phyloP scores from a whole-genome alignment of 495 filamentous ascomycete species.

The Emericellopsis terricola region DNA sequence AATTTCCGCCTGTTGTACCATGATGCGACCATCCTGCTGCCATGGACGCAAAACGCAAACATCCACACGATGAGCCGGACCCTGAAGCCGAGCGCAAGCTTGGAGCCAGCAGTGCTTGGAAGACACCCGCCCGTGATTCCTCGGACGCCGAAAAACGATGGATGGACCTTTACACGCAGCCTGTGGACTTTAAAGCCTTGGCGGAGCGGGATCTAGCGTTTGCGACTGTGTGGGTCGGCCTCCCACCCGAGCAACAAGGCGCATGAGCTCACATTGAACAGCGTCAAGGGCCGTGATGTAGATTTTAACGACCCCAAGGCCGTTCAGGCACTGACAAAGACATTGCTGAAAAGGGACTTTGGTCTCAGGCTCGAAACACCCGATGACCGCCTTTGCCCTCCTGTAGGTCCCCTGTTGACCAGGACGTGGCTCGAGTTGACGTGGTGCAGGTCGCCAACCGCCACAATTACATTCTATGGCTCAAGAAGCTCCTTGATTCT shows the following conservation, averaged over 20 bases:
- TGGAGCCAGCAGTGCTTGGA: too few relatives aligned
- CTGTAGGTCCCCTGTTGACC: constrained; percentile 26
- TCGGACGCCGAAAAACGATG: constrained; percentile 9
- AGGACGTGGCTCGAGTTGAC: background rate
- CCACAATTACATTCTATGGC: constrained; percentile 82
- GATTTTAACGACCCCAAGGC: constrained; percentile 70
- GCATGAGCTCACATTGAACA: constrained; percentile 4
- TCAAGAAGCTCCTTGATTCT: constrained; percentile 70
- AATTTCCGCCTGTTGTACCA: too few relatives aligned
- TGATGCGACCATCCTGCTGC: too few relatives aligned
- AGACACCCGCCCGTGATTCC: background rate
- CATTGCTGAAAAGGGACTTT: constrained; percentile 61
- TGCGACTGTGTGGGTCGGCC: constrained; percentile 4
- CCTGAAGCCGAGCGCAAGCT: background rate
- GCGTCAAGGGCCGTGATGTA: constrained; percentile 44
- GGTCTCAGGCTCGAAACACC: constrained; percentile 51
- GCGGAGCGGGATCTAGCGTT: constrained; percentile 11
- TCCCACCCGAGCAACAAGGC: background rate
- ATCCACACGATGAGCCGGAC: background rate
- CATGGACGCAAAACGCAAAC: background rate
- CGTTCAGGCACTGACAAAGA: constrained; percentile 68
- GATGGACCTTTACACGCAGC: constrained; percentile 8
- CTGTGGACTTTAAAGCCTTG: constrained; percentile 11
- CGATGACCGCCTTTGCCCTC: constrained; percentile 72
- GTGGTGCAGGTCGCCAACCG: constrained; percentile 47